phyloP scores from a whole-genome alignment of 345 rosid genomes.

The Eucalyptus globulus region DNA sequence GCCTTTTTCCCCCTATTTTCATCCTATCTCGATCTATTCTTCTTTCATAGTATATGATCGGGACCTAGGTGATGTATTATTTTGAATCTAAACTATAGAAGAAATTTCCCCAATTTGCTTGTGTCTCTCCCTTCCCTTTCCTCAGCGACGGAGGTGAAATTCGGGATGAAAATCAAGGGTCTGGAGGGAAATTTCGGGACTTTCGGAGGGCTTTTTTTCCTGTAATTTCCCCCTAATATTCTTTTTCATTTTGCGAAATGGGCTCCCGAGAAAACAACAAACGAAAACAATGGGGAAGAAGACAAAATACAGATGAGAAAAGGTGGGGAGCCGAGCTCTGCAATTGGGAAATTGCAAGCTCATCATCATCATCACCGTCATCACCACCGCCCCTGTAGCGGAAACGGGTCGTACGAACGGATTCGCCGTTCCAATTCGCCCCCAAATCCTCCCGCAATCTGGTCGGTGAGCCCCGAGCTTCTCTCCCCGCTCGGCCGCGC shows the following conservation, averaged over 20 bases:
- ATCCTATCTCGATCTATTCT: background rate
- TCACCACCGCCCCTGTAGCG: background rate
- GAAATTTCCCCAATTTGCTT: background rate
- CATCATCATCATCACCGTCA: background rate
- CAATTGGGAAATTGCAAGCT: background rate
- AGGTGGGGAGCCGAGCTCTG: background rate
- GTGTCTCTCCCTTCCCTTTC: background rate
- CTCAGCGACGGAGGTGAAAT: background rate
- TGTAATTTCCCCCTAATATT: background rate
- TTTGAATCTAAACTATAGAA: background rate
- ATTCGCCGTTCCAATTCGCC: background rate
- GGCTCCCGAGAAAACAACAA: background rate
- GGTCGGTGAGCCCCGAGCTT: background rate
- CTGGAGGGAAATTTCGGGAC: background rate
- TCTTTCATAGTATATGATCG: background rate
- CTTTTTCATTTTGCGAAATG: background rate
- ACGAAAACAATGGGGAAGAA: background rate
- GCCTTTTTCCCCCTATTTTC: background rate
- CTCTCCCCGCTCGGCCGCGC: background rate
- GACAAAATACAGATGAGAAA: background rate
- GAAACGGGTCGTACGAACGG: background rate
- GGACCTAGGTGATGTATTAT: background rate
- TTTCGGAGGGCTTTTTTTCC: background rate
- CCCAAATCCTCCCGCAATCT: background rate
- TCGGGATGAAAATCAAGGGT: background rate